phyloP scores from a whole-genome alignment of 2,329 filamentous ascomycete genomes.

The Xylariaceae sp. region DNA sequence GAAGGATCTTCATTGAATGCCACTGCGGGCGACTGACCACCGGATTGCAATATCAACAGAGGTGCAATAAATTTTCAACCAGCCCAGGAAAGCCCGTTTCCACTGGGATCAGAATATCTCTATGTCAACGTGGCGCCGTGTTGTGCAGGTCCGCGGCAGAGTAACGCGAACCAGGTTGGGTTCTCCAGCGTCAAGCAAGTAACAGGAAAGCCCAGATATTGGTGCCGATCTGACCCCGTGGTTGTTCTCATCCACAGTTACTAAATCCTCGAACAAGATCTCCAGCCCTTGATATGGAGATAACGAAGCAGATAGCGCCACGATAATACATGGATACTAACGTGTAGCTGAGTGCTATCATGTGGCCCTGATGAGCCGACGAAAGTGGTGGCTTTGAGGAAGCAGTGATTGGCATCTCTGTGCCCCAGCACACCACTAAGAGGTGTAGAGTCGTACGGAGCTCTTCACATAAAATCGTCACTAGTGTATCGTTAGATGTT shows the following conservation, averaged over 20 bases:
- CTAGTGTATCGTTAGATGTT: constrained; percentile 34
- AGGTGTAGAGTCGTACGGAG: constrained; percentile 13
- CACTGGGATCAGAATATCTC: neutral
- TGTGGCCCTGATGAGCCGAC: constrained; percentile 1
- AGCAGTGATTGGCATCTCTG: neutral
- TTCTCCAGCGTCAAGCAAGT: constrained; percentile 7
- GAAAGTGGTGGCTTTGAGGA: constrained; percentile 1
- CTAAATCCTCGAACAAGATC: constrained; percentile 10
- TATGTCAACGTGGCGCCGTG: constrained; percentile 2
- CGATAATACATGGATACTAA: constrained; percentile 8
- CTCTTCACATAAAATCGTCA: constrained; percentile 68
- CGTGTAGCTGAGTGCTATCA: neutral
- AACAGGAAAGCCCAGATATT: constrained; percentile 13
- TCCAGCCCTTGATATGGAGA: constrained; percentile 4
- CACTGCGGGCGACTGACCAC: neutral
- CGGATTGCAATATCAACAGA: constrained; percentile 1
- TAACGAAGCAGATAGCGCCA: constrained; percentile 9
- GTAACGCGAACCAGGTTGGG: neutral
- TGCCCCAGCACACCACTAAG: constrained; percentile 14
- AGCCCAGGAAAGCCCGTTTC: neutral
- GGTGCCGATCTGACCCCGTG: neutral
- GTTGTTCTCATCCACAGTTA: constrained; percentile 14
- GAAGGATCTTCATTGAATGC: neutral
- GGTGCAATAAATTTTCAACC: constrained; percentile 2
- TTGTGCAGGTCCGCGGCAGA: neutral